phyloP scores from a whole-genome alignment of 768 basidiomycete species.

The Amanita polypyramis region DNA sequence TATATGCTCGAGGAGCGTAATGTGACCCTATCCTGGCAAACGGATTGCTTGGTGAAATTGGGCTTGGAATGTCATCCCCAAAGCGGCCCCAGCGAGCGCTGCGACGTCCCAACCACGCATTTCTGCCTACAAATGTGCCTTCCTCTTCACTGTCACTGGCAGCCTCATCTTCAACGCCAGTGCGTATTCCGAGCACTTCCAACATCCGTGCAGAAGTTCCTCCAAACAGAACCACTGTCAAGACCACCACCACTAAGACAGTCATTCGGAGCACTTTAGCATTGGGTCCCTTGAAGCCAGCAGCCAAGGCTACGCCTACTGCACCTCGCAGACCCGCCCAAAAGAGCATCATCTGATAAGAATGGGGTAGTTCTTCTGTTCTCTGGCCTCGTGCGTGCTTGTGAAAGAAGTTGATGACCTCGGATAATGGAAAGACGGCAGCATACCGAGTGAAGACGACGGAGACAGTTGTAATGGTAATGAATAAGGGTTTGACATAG shows the following conservation, averaged over 20 bases:
- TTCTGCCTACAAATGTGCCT: constrained; percentile 24
- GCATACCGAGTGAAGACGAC: constrained; percentile 93
- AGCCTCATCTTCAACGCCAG: constrained; percentile 90
- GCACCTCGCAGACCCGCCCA: constrained; percentile 97
- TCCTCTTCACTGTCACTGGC: constrained; percentile 47
- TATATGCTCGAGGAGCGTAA: constrained; percentile 44
- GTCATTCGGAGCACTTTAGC: constrained; percentile 87
- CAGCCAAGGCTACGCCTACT: constrained; percentile 94
- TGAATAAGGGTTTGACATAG: constrained; percentile 94
- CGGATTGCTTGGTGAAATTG: constrained; percentile 18
- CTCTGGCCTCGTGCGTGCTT: constrained; percentile 77
- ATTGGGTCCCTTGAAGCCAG: constrained; percentile 91
- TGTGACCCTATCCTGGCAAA: constrained; percentile 40
- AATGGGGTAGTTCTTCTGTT: constrained; percentile 87
- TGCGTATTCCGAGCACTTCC: constrained; percentile 91
- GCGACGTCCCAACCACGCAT: constrained; percentile 24
- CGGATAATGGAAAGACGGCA: constrained; percentile 92
- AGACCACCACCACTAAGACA: constrained; percentile 89
- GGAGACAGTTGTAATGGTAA: constrained; percentile 81
- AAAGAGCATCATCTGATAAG: constrained; percentile 99
- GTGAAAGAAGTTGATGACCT: constrained; percentile 90
- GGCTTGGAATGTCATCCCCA: constrained; percentile 31
- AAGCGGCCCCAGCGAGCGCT: constrained; percentile 33
- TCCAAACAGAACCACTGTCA: constrained; percentile 91
- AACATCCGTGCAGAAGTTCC: constrained; percentile 97